phyloP scores from a whole-genome alignment of 352 stramenopile species.

The Phytophthora melonis region DNA sequence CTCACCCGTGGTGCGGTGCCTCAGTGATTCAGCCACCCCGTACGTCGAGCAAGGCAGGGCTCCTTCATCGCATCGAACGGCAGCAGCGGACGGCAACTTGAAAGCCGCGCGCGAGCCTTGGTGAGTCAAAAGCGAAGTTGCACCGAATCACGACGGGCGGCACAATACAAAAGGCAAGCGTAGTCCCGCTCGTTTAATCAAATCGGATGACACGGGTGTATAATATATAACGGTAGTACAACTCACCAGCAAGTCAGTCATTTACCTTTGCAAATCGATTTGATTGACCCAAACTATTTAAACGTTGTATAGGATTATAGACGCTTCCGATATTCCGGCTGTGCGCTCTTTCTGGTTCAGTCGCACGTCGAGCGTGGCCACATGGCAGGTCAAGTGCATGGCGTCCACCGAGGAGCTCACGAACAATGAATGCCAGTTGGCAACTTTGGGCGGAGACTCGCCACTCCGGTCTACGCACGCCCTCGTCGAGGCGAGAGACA shows the following conservation, averaged over 20 bases:
- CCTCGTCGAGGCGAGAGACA: conserved; percentile 25
- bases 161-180: neutral
- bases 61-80: conserved; percentile 23
- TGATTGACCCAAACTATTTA: neutral
- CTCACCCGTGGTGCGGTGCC: neutral
- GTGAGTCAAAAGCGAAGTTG: neutral
- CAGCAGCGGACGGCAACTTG: neutral
- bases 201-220: neutral
- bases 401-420: conserved; percentile 6
- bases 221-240: neutral
- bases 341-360: conserved; percentile 7
- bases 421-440: conserved; percentile 14
- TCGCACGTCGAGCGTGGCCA: conserved; percentile 21
- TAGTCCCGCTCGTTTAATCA: conserved; percentile 1
- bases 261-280: neutral
- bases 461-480: conserved; percentile 27
- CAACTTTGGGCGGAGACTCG: conserved; percentile 9
- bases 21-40: neutral
- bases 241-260: neutral
- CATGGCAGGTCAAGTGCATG: conserved; percentile 10
- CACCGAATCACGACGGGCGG: neutral
- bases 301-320: neutral
- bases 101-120: neutral
- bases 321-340: conserved; percentile 23
- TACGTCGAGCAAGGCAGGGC: neutral